phyloP scores from a whole-genome alignment of 1,284 basidiomycete species.

The Ganoderma meredithae region DNA sequence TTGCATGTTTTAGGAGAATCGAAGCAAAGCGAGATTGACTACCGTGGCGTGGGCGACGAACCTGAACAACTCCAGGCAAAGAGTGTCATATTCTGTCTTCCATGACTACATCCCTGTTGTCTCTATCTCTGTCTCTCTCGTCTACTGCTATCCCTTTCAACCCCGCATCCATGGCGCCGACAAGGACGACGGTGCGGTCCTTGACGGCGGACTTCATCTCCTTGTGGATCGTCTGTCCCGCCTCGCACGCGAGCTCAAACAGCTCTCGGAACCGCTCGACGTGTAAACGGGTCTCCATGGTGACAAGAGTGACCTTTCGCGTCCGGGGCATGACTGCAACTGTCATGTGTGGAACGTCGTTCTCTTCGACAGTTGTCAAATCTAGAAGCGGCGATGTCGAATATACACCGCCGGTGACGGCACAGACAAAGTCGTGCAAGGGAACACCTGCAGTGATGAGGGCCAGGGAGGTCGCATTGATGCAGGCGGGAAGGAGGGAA shows the following conservation, averaged over 20 bases:
- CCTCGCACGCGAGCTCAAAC: constrained; percentile 81
- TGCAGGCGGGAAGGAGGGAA: constrained; percentile 89
- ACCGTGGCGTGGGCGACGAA: constrained; percentile 6
- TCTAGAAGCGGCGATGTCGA: constrained; percentile 84
- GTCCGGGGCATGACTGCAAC: constrained; percentile 89
- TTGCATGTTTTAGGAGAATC: constrained; percentile 82
- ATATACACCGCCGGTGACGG: constrained; percentile 84
- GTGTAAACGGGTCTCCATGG: constrained; percentile 94
- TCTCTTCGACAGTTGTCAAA: constrained; percentile 89
- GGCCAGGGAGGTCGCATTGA: constrained; percentile 95
- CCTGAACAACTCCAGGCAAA: background rate
- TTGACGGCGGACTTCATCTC: constrained; percentile 87
- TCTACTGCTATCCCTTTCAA: constrained; percentile 31
- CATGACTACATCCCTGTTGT: constrained; percentile 34
- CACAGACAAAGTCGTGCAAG: constrained; percentile 89
- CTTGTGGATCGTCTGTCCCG: constrained; percentile 77
- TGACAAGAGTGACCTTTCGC: constrained; percentile 85
- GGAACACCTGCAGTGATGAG: constrained; percentile 92
- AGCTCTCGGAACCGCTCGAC: constrained; percentile 94
- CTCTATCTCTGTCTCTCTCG: constrained; percentile 25
- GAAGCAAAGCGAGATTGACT: constrained; percentile 43
- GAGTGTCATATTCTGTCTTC: constrained; percentile 30
- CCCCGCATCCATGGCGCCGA: constrained; percentile 53
- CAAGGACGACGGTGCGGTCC: constrained; percentile 68
- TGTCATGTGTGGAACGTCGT: constrained; percentile 87